Conservation (phyloP, 2,329 filamentous ascomycete species). For the Venturia effusa region DNA sequence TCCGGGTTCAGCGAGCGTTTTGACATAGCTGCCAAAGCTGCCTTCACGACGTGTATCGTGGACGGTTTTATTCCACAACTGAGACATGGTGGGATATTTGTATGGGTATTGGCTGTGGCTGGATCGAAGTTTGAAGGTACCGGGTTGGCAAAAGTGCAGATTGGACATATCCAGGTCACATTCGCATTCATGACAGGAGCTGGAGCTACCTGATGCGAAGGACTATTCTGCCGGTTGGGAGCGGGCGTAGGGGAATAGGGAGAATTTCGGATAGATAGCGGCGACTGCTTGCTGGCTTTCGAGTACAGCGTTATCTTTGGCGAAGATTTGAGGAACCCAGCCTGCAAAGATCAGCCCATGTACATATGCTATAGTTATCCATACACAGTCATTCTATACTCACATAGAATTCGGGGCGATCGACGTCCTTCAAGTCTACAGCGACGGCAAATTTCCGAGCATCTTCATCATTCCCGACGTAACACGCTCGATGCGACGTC, state of each 20-base stretch:
- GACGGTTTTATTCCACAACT: constrained; percentile 91
- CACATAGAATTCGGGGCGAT: constrained; percentile 83
- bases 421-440: constrained; percentile 81
- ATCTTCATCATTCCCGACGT: constrained; percentile 71
- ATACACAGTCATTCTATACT: constrained; percentile 18
- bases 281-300: constrained; percentile 60
- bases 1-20: constrained; percentile 35
- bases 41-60: constrained; percentile 72
- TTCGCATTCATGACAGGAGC: constrained; percentile 38
- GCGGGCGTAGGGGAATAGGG: constrained; percentile 35
- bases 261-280: constrained; percentile 42
- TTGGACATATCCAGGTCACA: constrained; percentile 90
- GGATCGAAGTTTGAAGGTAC: constrained; percentile 92
- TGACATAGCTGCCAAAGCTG: constrained; percentile 51
- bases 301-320: constrained; percentile 83
- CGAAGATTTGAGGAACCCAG: constrained; percentile 89
- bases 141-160: constrained; percentile 90
- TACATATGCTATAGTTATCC: neutral
- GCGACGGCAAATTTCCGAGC: constrained; percentile 76
- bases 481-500: constrained; percentile 91
- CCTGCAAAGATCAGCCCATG: constrained; percentile 36
- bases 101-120: constrained; percentile 65
- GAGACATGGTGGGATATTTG: constrained; percentile 73
- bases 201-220: constrained; percentile 24
- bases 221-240: constrained; percentile 25